Conservation (phyloP, 805 yeast genomes). For the Pichia pseudocactophila region DNA sequence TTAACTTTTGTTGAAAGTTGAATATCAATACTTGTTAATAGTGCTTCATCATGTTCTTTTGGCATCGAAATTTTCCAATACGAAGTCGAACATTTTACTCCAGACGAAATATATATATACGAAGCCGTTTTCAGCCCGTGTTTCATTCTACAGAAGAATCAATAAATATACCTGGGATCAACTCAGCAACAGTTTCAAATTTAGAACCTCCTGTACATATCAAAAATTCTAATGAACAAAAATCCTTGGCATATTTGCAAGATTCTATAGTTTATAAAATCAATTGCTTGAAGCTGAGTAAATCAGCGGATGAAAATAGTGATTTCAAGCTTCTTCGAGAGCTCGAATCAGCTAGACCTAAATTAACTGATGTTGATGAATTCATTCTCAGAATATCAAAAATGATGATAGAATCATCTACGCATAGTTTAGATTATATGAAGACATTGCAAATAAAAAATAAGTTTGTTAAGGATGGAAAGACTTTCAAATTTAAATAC, state of each 20-base stretch:
- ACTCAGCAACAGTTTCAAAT: not conserved
- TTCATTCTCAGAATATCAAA: conserved; percentile 1
- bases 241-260: not conserved
- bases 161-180: not conserved
- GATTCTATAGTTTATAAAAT: not conserved
- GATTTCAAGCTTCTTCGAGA: not conserved
- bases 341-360: not conserved
- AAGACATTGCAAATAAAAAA: not conserved
- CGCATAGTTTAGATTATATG: not conserved
- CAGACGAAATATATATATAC: not conserved
- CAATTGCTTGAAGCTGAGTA: not conserved
- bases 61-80: too few relatives aligned
- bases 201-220: not conserved
- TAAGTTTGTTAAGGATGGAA: not conserved
- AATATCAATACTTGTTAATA: too few relatives aligned
- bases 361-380: not conserved
- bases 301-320: not conserved
- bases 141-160: not conserved
- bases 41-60: too few relatives aligned
- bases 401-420: not conserved
- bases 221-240: not conserved
- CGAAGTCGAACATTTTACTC: too few relatives aligned
- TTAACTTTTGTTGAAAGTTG: too few relatives aligned
- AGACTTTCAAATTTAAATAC: conserved; percentile 1
- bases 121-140: conserved; percentile 1